Evolutionary conservation across 2,329 filamentous ascomycete genomes (phyloP), one percentile per base, ranked within the genome.

Genomic region (Lachnellula hyalina): DNA sequence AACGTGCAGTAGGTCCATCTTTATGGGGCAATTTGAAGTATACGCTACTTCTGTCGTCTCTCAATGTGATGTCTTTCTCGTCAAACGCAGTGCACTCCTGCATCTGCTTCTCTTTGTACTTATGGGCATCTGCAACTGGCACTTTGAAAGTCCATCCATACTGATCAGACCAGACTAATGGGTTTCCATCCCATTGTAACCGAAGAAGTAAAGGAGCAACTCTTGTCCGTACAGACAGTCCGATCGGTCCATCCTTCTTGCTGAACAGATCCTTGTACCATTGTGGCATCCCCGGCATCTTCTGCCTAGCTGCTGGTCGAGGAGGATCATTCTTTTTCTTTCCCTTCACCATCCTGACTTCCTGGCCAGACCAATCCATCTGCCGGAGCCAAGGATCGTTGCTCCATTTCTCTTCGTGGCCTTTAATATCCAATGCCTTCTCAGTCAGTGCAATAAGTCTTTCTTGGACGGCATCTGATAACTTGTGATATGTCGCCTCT

Each of bases 1-100:
- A 97, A 54, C 94, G 81, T 14, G 93, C 86, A 19, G 83, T 80
- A 0, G 92, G 92, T 0, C 94, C 94, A 70, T 97, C 92, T 65
- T 97, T 97, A 72, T 99, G 94, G 0, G 95, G 94, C 4, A 99
- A 78, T 69, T 97, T 99, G 74, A 93, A 96, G 71, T 95, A 99
- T 5, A 78, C 72, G 58, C 87, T 79, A 2, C 74, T 70, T 4
- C 62, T 70, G 67, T 96, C 91, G 57, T 88, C 80, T 34, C 83
- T 79, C 21, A 97, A 73, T 61, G 67, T 67, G 17, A 77, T 66
- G 32, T 88, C 85, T 49, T 86, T 79, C 63, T 96, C 91, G 51
- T 92, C 87, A 6, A 78, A 74, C 77, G 96, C 89, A 60, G 89
- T 84, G 64, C 91, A 92, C 56, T 81, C 75, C 15, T 84, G 77